Percentiles rank a stretch among this genome's conserved stretches.
Evolutionary conservation across 768 basidiomycete species (phyloP).

Genomic region (Hebeloma cylindrosporum): DNA sequence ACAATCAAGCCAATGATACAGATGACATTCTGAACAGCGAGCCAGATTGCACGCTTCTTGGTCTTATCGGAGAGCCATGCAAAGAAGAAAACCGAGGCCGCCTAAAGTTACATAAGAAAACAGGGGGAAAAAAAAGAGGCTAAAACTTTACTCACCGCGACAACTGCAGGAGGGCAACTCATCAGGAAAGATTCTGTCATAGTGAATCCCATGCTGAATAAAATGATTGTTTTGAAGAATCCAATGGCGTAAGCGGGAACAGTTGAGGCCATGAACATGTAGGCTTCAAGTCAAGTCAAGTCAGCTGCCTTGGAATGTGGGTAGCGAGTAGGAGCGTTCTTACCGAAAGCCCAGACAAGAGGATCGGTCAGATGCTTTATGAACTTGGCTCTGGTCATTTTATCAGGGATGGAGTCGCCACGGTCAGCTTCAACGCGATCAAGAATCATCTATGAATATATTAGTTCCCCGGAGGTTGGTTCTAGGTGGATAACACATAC

Average conservation of each 20-base stretch:
- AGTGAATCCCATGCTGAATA: no score
- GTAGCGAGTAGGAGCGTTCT: background rate
- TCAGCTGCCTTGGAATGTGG: background rate
- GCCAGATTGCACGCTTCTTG: slow-evolving; percentile 31
- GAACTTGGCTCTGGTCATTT: slow-evolving; percentile 30
- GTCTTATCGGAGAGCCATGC: slow-evolving; percentile 37
- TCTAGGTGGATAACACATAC: slow-evolving; percentile 12
- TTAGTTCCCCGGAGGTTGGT: background rate
- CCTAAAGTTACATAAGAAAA: no score
- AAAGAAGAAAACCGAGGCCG: slow-evolving; percentile 34
- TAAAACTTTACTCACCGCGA: no score
- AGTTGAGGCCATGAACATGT: slow-evolving; percentile 37
- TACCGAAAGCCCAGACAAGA: slow-evolving; percentile 37
- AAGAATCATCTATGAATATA: slow-evolving; percentile 31
- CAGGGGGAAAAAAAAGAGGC: no score
- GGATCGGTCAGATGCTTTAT: slow-evolving; percentile 37
- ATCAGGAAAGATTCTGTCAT: background rate
- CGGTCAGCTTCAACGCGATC: slow-evolving; percentile 41
- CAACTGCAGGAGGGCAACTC: no score
- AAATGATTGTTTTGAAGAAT: slow-evolving; percentile 19
- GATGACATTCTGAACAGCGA: slow-evolving; percentile 32
- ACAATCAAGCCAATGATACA: slow-evolving; percentile 32
- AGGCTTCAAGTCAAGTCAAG: slow-evolving; percentile 17
- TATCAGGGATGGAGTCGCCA: slow-evolving; percentile 38
- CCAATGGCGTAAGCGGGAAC: slow-evolving; percentile 21